Conservation (phyloP, 2,329 filamentous ascomycete genomes). For the Aureobasidium sp. region DNA sequence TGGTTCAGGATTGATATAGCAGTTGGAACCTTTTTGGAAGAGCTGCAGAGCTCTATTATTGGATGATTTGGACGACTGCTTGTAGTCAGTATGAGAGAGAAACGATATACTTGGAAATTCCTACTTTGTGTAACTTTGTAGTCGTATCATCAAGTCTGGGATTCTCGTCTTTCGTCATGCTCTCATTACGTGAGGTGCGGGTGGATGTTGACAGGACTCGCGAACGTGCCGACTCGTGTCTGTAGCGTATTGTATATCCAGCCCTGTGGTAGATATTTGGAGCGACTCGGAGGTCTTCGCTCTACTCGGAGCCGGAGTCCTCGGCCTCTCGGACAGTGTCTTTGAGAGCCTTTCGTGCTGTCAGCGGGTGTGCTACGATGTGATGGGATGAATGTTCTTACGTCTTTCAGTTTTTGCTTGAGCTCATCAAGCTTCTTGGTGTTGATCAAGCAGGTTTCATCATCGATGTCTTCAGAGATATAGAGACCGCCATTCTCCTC, state of each 20-base stretch:
- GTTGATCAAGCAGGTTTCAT: slow-evolving; percentile 68
- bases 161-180: background rate
- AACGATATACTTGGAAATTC: background rate
- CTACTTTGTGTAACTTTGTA: background rate
- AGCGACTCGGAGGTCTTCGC: background rate
- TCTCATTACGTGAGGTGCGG: background rate
- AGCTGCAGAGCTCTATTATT: background rate
- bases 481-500: slow-evolving; percentile 58
- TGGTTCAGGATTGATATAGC: background rate
- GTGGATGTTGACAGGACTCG: background rate
- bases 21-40: background rate
- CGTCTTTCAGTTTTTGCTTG: slow-evolving; percentile 63
- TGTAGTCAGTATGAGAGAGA: background rate
- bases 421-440: slow-evolving; percentile 62
- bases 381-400: slow-evolving; percentile 29
- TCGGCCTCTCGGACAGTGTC: slow-evolving; percentile 33
- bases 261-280: background rate
- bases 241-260: background rate
- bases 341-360: slow-evolving; percentile 26
- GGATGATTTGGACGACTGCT: background rate
- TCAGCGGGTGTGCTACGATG: background rate
- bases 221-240: too few relatives aligned
- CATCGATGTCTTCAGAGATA: slow-evolving; percentile 75
- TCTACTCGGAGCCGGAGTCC: slow-evolving; percentile 32
- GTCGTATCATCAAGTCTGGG: background rate